phyloP scores from a whole-genome alignment of 1,284 basidiomycete genomes.

The Malassezia sp. region DNA sequence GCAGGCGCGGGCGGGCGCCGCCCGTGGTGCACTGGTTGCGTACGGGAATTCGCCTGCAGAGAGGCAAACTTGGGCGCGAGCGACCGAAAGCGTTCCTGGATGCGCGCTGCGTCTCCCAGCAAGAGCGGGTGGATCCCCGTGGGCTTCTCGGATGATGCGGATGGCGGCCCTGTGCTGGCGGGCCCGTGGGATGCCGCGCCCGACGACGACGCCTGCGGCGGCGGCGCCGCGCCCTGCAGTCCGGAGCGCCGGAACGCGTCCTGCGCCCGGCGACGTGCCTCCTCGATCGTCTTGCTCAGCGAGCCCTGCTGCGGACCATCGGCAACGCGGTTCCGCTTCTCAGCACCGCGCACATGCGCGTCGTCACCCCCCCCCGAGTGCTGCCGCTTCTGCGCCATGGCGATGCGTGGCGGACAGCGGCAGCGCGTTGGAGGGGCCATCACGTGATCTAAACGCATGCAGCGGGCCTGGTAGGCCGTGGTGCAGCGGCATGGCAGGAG shows the following conservation, averaged over 20 bases:
- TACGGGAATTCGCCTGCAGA: slow-evolving; percentile 9
- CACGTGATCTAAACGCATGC: background rate
- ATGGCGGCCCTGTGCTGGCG: background rate
- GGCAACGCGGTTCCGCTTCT: slow-evolving; percentile 4
- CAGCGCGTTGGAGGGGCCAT: no score
- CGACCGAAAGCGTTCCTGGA: slow-evolving; percentile 13
- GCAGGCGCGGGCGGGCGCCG: background rate
- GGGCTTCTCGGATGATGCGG: slow-evolving; percentile 7
- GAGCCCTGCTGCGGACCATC: no score
- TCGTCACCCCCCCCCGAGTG: background rate
- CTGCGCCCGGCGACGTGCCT: slow-evolving; percentile 13
- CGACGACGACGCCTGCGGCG: background rate
- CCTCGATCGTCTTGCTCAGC: slow-evolving; percentile 11
- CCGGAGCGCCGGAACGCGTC: slow-evolving; percentile 12
- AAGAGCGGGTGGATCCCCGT: slow-evolving; percentile 36
- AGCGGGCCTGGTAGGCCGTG: slow-evolving; percentile 7
- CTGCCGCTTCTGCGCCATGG: slow-evolving; percentile 14
- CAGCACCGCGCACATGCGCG: background rate
- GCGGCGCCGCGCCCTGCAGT: background rate
- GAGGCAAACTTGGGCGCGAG: slow-evolving; percentile 15
- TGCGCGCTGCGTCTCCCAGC: slow-evolving; percentile 14
- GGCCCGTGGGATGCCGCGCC: background rate
- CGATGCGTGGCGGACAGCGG: background rate
- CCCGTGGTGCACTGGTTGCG: background rate
- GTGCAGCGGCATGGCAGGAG: no score